Conservation (phyloP, 2,329 filamentous ascomycete species). For the Cordyceps militaris region DNA sequence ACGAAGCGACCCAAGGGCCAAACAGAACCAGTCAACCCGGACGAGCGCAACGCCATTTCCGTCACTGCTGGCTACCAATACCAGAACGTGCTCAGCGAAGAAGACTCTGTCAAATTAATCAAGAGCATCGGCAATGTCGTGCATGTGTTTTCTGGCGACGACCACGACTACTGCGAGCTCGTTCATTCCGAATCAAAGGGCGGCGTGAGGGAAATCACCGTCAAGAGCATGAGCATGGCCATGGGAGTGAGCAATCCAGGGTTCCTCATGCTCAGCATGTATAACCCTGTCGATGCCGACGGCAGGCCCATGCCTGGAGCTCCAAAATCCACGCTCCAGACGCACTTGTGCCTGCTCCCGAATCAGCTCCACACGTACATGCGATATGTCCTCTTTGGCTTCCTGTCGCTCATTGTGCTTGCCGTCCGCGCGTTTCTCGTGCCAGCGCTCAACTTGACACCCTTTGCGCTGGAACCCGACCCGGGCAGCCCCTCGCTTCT, state of each 20-base stretch:
- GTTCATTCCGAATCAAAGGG: conserved; percentile 64
- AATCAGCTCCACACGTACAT: conserved; percentile 82
- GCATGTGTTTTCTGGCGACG: conserved; percentile 89
- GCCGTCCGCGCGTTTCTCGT: conserved; percentile 50
- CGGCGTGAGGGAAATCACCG: conserved; percentile 74
- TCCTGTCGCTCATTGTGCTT: conserved; percentile 43
- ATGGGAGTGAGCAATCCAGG: conserved; percentile 90
- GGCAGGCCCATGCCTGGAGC: conserved; percentile 41
- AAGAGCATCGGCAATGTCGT: conserved; percentile 73
- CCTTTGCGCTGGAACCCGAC: conserved; percentile 44
- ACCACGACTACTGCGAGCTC: conserved; percentile 96
- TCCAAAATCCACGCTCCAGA: conserved; percentile 62
- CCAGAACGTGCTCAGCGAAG: conserved; percentile 80
- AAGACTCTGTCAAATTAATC: conserved; percentile 69
- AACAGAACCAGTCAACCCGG: conserved; percentile 44
- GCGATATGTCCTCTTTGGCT: conserved; percentile 61
- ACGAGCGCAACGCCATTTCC: conserved; percentile 70
- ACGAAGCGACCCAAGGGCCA: conserved; percentile 54
- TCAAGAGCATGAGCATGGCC: conserved; percentile 91
- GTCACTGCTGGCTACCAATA: conserved; percentile 86
- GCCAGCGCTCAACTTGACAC: conserved; percentile 44
- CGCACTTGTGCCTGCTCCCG: conserved; percentile 82
- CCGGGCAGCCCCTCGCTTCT: conserved; percentile 25
- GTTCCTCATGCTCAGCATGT: conserved; percentile 81
- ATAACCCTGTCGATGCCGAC: conserved; percentile 72